Conservation (phyloP, 257 asterid genomes). For the Misopates orontium region DNA sequence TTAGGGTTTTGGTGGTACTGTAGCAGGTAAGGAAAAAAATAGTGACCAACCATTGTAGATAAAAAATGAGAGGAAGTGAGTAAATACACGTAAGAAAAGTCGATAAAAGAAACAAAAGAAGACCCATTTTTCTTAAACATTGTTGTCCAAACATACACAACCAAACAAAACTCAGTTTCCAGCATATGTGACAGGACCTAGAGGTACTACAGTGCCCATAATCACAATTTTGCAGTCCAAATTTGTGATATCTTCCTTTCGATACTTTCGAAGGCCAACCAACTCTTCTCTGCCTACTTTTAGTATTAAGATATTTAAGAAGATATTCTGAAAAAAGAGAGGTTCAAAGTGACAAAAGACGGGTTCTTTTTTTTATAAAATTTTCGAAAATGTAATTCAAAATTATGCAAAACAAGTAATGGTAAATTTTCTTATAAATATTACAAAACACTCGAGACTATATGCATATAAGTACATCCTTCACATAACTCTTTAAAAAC, state of each 20-base stretch:
- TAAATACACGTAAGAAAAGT: slow-evolving; percentile 14
- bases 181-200: slow-evolving; percentile 1
- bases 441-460: too few species aligned
- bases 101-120: slow-evolving; percentile 12
- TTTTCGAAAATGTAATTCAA: too few species aligned
- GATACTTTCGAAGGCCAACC: not conserved
- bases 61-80: slow-evolving; percentile 29
- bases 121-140: slow-evolving; percentile 3
- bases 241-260: not conserved
- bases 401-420: too few species aligned
- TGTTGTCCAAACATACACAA: slow-evolving; percentile 18
- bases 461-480: too few species aligned
- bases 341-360: too few species aligned
- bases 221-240: not conserved
- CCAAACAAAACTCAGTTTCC: slow-evolving; percentile 16
- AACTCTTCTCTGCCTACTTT: not conserved
- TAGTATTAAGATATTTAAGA: not conserved
- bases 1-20: not conserved
- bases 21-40: not conserved
- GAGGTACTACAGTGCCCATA: not conserved
- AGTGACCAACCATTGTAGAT: slow-evolving; percentile 31
- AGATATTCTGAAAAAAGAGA: not conserved
- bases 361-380: too few species aligned
- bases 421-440: too few species aligned
- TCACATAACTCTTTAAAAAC: too few species aligned